Conservation (phyloP, 345 rosid species). For the Eucalyptus tenuipes region DNA sequence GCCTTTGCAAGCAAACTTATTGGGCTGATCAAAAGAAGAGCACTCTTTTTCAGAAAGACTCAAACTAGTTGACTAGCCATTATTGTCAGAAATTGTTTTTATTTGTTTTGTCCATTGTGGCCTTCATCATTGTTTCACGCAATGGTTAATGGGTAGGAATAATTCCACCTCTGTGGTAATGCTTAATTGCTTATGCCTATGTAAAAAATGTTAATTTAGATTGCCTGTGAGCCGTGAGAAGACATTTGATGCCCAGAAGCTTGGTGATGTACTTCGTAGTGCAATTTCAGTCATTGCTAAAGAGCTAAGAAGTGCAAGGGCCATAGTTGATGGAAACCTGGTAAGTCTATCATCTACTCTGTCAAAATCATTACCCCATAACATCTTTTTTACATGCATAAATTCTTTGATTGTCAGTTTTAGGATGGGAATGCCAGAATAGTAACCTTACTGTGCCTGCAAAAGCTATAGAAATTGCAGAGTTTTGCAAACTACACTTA, state of each 20-base stretch:
- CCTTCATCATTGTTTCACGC: not conserved
- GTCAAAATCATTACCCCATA: not conserved
- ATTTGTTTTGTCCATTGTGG: not conserved
- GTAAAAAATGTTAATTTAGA: constrained; percentile 9
- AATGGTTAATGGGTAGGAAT: not conserved
- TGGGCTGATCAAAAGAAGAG: not conserved
- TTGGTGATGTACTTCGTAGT: constrained; percentile 44
- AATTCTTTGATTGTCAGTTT: not conserved
- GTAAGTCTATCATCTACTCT: constrained; percentile 21
- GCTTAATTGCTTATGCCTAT: not conserved
- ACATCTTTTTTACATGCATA: not conserved
- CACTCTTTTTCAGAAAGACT: not conserved
- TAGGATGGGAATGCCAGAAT: not conserved
- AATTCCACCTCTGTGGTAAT: not conserved
- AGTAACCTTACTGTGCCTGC: not conserved
- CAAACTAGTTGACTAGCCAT: not conserved
- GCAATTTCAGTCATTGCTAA: constrained; percentile 48
- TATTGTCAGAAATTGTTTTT: not conserved
- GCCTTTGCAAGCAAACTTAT: not conserved
- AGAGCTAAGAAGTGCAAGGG: constrained; percentile 59
- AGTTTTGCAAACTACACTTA: not conserved
- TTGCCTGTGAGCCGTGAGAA: constrained; percentile 39
- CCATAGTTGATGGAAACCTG: constrained; percentile 74
- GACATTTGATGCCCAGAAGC: constrained; percentile 17
- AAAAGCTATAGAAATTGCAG: not conserved